These are phyloP conservation scores for Thielaviopsis ethacetica DNA, from an alignment of 2,329 filamentous ascomycete genomes.

Conservation along the genomic window DNA sequence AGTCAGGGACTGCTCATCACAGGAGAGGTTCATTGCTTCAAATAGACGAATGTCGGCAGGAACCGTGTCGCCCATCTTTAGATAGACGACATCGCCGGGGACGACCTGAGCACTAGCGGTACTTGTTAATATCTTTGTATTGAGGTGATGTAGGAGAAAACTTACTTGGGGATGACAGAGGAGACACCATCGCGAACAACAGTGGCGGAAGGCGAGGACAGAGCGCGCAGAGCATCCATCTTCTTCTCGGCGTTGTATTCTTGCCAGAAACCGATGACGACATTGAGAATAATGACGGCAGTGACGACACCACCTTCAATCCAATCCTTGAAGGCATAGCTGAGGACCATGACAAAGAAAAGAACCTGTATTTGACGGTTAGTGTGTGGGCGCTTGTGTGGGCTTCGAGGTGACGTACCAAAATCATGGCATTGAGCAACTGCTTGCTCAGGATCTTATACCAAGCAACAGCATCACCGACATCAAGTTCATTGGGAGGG, in stretches of 20 bases:
- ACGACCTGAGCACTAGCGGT: slow-evolving; percentile 42
- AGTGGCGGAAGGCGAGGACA: slow-evolving; percentile 46
- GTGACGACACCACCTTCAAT: slow-evolving; percentile 52
- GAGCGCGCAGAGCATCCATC: slow-evolving; percentile 45
- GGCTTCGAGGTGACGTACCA: slow-evolving; percentile 37
- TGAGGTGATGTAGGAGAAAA: slow-evolving; percentile 12
- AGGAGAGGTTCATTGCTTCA: slow-evolving; percentile 62
- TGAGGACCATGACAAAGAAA: slow-evolving; percentile 58
- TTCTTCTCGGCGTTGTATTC: slow-evolving; percentile 50
- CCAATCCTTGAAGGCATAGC: slow-evolving; percentile 49
- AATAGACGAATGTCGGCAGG: slow-evolving; percentile 56
- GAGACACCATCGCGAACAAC: slow-evolving; percentile 44
- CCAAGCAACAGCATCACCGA: slow-evolving; percentile 50
- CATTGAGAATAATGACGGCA: slow-evolving; percentile 52
- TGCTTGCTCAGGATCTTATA: slow-evolving; percentile 58
- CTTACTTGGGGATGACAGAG: slow-evolving; percentile 40
- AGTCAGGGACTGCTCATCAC: slow-evolving; percentile 63
- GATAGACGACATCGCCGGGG: slow-evolving; percentile 51
- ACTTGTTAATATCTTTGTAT: slow-evolving; percentile 1
- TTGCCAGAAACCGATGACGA: slow-evolving; percentile 50
- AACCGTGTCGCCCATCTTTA: slow-evolving; percentile 58
- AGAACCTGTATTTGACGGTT: slow-evolving; percentile 44
- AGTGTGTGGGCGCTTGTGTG: slow-evolving; percentile 15
- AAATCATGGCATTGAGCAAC: slow-evolving; percentile 61
- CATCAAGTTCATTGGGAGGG: slow-evolving; percentile 54